Conservation (phyloP, 768 basidiomycete species). For the Amylocystis lapponica region DNA sequence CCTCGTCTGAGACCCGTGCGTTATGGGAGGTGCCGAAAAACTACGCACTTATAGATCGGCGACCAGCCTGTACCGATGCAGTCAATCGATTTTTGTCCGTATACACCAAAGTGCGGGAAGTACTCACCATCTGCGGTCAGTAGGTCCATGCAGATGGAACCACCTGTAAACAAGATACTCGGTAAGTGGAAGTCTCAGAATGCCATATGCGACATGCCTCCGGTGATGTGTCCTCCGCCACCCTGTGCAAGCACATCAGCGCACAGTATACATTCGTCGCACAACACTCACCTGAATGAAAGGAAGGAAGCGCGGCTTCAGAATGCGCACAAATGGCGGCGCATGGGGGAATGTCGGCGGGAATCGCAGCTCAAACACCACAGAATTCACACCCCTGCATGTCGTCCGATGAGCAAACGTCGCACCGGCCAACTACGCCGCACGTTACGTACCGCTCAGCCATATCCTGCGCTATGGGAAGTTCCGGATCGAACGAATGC, state of each 20-base stretch:
- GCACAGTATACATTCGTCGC: neutral
- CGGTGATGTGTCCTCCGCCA: conserved; percentile 66
- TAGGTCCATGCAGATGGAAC: conserved; percentile 73
- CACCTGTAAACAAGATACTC: conserved; percentile 40
- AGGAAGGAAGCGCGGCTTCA: conserved; percentile 67
- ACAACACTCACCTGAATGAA: conserved; percentile 40
- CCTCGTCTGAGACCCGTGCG: neutral
- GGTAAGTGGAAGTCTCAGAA: conserved; percentile 6
- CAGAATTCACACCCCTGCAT: conserved; percentile 50
- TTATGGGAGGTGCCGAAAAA: neutral
- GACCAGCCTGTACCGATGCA: conserved; percentile 48
- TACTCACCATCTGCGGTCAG: conserved; percentile 54
- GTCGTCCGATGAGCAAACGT: neutral
- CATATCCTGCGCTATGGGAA: conserved; percentile 62
- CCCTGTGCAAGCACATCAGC: conserved; percentile 27
- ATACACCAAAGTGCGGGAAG: neutral
- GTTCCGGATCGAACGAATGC: conserved; percentile 57
- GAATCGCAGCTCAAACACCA: conserved; percentile 71
- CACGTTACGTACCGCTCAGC: conserved; percentile 33
- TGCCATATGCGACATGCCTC: conserved; percentile 30
- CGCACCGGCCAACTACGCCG: neutral
- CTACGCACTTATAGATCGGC: conserved; percentile 58
- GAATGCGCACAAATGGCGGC: conserved; percentile 73
- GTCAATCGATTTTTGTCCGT: neutral
- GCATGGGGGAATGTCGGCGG: conserved; percentile 59